Base-by-base conservation (phyloP, 2,329 filamentous ascomycete genomes). In the Colletotrichum sp. region DNA sequence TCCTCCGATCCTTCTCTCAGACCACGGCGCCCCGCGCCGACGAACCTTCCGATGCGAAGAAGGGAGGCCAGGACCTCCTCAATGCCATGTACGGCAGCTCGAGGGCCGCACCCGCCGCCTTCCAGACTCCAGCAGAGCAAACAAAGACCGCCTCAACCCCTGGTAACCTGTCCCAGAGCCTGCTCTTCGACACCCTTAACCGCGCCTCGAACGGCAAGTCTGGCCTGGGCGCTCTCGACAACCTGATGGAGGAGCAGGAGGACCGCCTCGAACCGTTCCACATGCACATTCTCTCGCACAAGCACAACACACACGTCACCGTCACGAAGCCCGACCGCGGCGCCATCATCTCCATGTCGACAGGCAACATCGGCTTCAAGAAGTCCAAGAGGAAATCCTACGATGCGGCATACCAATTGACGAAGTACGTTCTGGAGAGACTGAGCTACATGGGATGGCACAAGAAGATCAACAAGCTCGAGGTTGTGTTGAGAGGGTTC, bases 271-370 rank as follows among this genome's bases (percentile, higher is more conserved):
- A 94, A 82, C 93, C 95, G 4, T 95, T 95, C 87, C 95, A 98
- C 84, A 90, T 99, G 78, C 95, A 98, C 87, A 89, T 99, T 84
- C 96, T 92, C 86, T 88, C 94, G 32, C 93, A 95, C 84, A 98
- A 95, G 87, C 97, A 98, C 91, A 99, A 99, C 88, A 97, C 95
- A 24, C 95, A 99, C 85, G 91, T 99, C 81, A 98, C 96, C 2
- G 91, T 98, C 79, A 95, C 96, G 26, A 93, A 93, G 81, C 96
- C 97, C 32, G 93, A 95, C 83, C 90, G 94, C 64, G 91, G 95
- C 78, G 91, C 95, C 32, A 91, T 99, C 78, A 89, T 99, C 78
- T 95, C 93, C 15, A 85, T 98, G 80, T 95, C 94, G 3, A 91
- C 93, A 75, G 97, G 97, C 65, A 96, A 98, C 82, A 92, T 99